phyloP scores from a whole-genome alignment of 1,284 basidiomycete genomes.

The Meira nashicola region DNA sequence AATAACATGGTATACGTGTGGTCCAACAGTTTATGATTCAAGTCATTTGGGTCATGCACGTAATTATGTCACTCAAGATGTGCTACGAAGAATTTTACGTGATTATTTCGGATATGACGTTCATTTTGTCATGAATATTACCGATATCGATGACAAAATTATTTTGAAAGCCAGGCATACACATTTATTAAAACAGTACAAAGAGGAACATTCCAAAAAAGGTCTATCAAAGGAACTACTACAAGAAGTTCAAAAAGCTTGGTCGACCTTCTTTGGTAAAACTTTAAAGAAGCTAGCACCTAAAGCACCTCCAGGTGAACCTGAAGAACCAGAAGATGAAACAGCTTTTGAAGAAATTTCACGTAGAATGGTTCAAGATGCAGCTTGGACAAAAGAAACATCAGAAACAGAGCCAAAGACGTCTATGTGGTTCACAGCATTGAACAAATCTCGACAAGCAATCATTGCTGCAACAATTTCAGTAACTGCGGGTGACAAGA shows the following conservation, averaged over 20 bases:
- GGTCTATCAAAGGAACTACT: constrained; percentile 32
- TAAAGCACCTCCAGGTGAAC: constrained; percentile 39
- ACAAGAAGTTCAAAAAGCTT: constrained; percentile 32
- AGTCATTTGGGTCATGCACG: constrained; percentile 99
- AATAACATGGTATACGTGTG: constrained; percentile 97
- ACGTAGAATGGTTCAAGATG: constrained; percentile 25
- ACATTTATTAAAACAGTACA: constrained; percentile 59
- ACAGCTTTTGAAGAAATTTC: constrained; percentile 45
- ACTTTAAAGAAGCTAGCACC: constrained; percentile 44
- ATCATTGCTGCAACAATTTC: constrained; percentile 45
- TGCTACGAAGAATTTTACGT: constrained; percentile 82
- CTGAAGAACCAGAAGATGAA: constrained; percentile 30
- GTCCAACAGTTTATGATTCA: constrained; percentile 98
- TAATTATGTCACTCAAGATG: constrained; percentile 97
- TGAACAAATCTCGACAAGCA: constrained; percentile 42
- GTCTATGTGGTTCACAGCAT: constrained; percentile 43
- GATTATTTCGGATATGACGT: constrained; percentile 98
- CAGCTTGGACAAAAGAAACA: constrained; percentile 32
- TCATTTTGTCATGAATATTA: constrained; percentile 99
- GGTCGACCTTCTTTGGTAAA: constrained; percentile 40
- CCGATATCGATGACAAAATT: constrained; percentile 99
- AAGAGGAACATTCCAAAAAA: constrained; percentile 14
- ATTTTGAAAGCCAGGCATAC: constrained; percentile 48
- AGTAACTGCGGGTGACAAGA: constrained; percentile 27
- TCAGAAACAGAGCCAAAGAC: constrained; percentile 46